Evolutionary conservation across 768 basidiomycete species (phyloP), one percentile per base, ranked within the genome.

Genomic region (Boletus vinaceobasis): DNA sequence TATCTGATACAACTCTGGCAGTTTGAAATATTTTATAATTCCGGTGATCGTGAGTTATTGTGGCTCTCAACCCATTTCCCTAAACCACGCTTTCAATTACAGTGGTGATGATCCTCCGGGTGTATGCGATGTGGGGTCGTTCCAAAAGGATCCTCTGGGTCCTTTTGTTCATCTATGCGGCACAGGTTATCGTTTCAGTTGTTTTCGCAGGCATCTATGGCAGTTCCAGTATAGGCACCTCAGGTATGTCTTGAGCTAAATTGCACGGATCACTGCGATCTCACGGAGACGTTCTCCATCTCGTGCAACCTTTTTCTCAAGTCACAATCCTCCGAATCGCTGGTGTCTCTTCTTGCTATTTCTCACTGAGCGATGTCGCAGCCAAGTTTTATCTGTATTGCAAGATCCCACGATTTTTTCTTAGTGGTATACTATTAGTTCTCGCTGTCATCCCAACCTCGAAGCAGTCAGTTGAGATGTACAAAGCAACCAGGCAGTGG

Each of bases 321-420:
- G 39, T 21, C 19, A 39, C 11, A 7, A 6, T 39, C 3, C 11
- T 39, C 0, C 11, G 13, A 39, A 1, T 39, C 2, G 0, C 7
- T 1, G 11, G 21, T 7, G 1, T 21, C 39, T 39, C 39, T 1
- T 1, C 19, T 13, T 39, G 39, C 19, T 13, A 0, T 39, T 10
- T 6, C 10, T 39, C 38, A 5, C 1, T 5, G 10, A 21, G 4
- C 37, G 19, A 37, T 1, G 0, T 1, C 4, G 5, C 37, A 37
- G 0, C 17, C 4, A 6, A 1, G 17, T 7, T n/a, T n/a, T 0
- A 4, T 2, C 0, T 10, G 4, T 37, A n/a, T 37, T 5, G 2
- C 5, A 3, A 5, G 3, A 39, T 19, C 4, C 38, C 38, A 5
- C 38, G 19, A 7, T 13, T 39, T 7, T 11, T 13, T 19, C 19